Base-by-base conservation (phyloP, 2,329 filamentous ascomycete genomes). In the Cephalotrichum gorgonifer region DNA sequence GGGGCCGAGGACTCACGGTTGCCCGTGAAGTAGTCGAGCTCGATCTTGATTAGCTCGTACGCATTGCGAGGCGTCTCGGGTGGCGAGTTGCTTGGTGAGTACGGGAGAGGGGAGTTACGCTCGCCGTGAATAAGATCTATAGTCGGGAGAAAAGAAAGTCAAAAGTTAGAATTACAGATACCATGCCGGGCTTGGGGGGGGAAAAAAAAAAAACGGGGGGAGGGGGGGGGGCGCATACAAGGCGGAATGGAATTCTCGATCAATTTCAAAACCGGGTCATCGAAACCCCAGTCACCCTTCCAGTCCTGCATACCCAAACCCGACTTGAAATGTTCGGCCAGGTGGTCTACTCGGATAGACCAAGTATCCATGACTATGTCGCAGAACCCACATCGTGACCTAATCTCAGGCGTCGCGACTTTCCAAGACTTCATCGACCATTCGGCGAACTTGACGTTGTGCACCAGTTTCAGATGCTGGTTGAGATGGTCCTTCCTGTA, bases 211-310 rank as follows among this genome's bases (percentile, higher is more conserved):
- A 76, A 83, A 45, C 79, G 79, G 48, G 79, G 80, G n/a, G n/a
- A 63, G 51, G 58, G 60, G 44, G 63, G 53, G 57, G 60, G 60
- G 60, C 65, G 66, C 74, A 69, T 72, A 80, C 77, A 83, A 45
- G 79, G 79, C 48, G 79, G 80, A 51, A 84, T 81, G 43, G 78
- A 79, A 58, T 83, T 83, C 62, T 83, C 79, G 57, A 83, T 75
- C 69, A 82, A 75, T 53, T 79, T 71, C 55, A 81, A 67, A 39
- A 83, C 73, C 31, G 76, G 73, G 26, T 68, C 66, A 49, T 83
- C 79, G 53, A 84, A 83, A 70, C 80, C 80, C 79, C 79, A 83
- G 63, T 81, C 79, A 67, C 80, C 80, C 70, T 81, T 80, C 80
- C 80, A 84, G 62, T 83, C 77, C 53, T 75, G 76, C 79, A 84